Percentiles rank a stretch among this genome's conserved stretches.
These are phyloP conservation scores for Anthracocystis walkeri DNA, from an alignment of 1,284 basidiomycete species.

Conservation along the genomic window DNA sequence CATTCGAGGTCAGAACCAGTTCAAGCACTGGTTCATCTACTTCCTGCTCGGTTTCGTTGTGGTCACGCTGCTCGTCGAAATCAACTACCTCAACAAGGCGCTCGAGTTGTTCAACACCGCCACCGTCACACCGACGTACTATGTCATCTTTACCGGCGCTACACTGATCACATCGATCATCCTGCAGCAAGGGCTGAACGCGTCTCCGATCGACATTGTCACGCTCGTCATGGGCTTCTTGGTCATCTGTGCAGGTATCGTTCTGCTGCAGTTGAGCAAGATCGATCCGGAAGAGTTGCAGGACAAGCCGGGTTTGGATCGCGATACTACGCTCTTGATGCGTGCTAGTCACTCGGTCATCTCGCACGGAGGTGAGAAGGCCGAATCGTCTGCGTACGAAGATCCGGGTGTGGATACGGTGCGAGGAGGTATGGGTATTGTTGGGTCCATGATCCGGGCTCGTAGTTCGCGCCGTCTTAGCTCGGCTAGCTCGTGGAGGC, in stretches of 20 bases:
- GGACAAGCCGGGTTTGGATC: conserved; percentile 62
- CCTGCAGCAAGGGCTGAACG: conserved; percentile 89
- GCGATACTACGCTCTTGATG: conserved; percentile 63
- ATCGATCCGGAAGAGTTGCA: conserved; percentile 68
- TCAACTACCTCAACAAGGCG: conserved; percentile 96
- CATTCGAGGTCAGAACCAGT: conserved; percentile 86
- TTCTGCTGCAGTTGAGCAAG: conserved; percentile 95
- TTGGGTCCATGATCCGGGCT: conserved; percentile 67
- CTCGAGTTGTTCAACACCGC: conserved; percentile 94
- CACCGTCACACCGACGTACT: conserved; percentile 83
- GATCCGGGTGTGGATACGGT: conserved; percentile 69
- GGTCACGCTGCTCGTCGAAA: conserved; percentile 85
- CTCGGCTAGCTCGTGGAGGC: conserved; percentile 42
- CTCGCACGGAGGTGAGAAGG: conserved; percentile 46
- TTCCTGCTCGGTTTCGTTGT: conserved; percentile 82
- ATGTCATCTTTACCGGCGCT: conserved; percentile 85
- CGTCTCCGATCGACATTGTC: conserved; percentile 74
- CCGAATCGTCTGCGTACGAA: conserved; percentile 50
- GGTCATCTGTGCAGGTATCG: conserved; percentile 85
- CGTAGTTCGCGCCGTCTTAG: conserved; percentile 59
- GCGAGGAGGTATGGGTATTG: conserved; percentile 66
- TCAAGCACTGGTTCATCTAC: conserved; percentile 74
- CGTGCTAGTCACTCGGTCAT: conserved; percentile 59
- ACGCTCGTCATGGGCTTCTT: conserved; percentile 90
- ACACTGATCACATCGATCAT: conserved; percentile 75